Conservation (phyloP, 805 yeast species). For the Tetrapisispora arboricola region DNA sequence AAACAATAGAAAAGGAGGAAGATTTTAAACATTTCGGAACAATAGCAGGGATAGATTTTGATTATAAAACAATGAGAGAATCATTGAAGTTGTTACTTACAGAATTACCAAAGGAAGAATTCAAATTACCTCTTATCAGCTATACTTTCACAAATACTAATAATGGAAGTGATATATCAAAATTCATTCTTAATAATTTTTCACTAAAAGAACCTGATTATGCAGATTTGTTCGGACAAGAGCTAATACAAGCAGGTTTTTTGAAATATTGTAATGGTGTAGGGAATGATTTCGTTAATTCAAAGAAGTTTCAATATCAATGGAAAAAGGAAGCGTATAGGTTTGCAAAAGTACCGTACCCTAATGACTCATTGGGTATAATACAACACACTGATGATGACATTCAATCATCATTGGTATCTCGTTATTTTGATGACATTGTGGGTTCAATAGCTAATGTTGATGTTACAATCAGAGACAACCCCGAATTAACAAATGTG, state of each 20-base stretch:
- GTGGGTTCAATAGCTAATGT: constrained; percentile 1
- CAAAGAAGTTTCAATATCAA: constrained; percentile 65
- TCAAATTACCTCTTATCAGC: constrained; percentile 51
- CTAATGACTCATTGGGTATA: constrained; percentile 5
- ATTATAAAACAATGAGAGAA: constrained; percentile 30
- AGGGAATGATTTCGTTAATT: constrained; percentile 66
- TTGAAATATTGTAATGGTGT: constrained; percentile 44
- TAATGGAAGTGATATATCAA: constrained; percentile 27
- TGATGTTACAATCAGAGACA: constrained; percentile 3
- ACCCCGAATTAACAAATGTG: constrained; percentile 16
- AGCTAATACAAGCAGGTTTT: constrained; percentile 49
- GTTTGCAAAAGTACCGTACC: constrained; percentile 33
- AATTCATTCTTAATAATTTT: constrained; percentile 21
- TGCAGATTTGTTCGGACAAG: constrained; percentile 70
- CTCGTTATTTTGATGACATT: neutral
- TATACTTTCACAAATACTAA: constrained; percentile 25
- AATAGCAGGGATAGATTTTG: constrained; percentile 24
- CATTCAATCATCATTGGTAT: neutral
- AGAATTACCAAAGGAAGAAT: constrained; percentile 42
- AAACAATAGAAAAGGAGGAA: constrained; percentile 18
- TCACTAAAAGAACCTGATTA: constrained; percentile 35
- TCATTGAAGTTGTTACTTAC: constrained; percentile 35
- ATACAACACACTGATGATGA: constrained; percentile 3
- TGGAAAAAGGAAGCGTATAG: constrained; percentile 67
- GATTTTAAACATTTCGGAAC: constrained; percentile 24